These are phyloP conservation scores for Termitomyces sp. DNA, from an alignment of 1,284 basidiomycete species.

Conservation along the genomic window DNA sequence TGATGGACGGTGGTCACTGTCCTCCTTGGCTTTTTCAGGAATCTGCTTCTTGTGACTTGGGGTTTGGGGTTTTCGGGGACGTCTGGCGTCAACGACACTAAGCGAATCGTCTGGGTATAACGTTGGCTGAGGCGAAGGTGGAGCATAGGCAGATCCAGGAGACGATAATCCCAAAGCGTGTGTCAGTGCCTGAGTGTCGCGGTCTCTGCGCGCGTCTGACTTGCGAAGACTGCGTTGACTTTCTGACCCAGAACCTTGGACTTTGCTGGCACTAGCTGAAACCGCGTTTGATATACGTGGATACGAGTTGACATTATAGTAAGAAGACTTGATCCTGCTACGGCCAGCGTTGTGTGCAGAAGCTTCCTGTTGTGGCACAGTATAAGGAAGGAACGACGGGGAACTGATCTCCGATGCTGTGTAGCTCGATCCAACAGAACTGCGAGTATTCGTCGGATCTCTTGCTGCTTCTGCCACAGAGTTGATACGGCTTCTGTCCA, in stretches of 20 bases:
- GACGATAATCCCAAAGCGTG: constrained; percentile 50
- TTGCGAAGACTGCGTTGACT: constrained; percentile 23
- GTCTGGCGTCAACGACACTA: constrained; percentile 46
- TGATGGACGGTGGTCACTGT: constrained; percentile 10
- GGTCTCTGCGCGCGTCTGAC: constrained; percentile 40
- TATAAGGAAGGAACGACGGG: constrained; percentile 33
- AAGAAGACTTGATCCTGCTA: constrained; percentile 61
- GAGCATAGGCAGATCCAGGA: constrained; percentile 30
- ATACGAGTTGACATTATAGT: constrained; percentile 53
- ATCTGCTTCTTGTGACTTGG: constrained; percentile 25
- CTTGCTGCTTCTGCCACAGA: constrained; percentile 21
- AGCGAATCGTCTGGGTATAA: constrained; percentile 69
- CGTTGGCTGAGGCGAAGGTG: constrained; percentile 48
- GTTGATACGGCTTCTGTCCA: constrained; percentile 32
- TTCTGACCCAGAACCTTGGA: background rate
- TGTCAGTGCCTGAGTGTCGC: constrained; percentile 48
- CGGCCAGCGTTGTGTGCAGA: constrained; percentile 41
- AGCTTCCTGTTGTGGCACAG: constrained; percentile 25
- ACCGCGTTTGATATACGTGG: constrained; percentile 45
- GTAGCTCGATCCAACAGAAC: constrained; percentile 45
- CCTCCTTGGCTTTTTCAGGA: constrained; percentile 1
- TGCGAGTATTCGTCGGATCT: constrained; percentile 22
- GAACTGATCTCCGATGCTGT: constrained; percentile 50
- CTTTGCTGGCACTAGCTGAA: constrained; percentile 14
- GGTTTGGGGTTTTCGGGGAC: constrained; percentile 4